These are phyloP conservation scores for Didymella sp. DNA, from an alignment of 2,329 filamentous ascomycete genomes.

Conservation along the genomic window DNA sequence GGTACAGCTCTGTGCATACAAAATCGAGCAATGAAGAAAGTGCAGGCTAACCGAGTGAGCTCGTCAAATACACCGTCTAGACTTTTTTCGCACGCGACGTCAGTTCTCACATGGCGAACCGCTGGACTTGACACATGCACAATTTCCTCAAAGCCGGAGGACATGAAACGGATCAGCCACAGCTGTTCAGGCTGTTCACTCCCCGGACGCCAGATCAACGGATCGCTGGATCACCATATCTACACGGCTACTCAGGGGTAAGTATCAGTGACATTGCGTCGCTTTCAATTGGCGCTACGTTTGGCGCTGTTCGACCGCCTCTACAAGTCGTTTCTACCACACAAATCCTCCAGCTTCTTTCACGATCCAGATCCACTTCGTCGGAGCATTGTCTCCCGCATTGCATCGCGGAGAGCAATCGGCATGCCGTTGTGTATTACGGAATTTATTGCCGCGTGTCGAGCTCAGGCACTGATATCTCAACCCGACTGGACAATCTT, in stretches of 20 bases:
- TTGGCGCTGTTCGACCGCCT: not conserved
- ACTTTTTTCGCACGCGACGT: constrained; percentile 1
- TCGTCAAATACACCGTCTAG: not conserved
- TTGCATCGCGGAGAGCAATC: constrained; percentile 2
- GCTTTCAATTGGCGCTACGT: constrained; percentile 3
- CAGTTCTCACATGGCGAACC: constrained; percentile 3
- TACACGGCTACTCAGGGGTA: constrained; percentile 18
- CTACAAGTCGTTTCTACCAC: not conserved
- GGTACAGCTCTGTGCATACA: not conserved
- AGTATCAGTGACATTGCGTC: constrained; percentile 9
- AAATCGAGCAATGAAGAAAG: not conserved
- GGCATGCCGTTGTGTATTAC: constrained; percentile 13
- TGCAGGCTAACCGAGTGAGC: constrained; percentile 7
- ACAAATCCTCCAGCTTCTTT: not conserved
- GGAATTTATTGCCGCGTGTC: not conserved
- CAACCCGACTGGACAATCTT: constrained; percentile 7
- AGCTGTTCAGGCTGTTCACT: constrained; percentile 8
- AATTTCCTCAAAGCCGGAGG: constrained; percentile 8
- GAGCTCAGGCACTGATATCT: constrained; percentile 3
- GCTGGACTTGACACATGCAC: constrained; percentile 14
- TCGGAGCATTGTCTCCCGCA: constrained; percentile 13
- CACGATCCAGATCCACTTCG: not conserved
- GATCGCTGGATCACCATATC: constrained; percentile 9
- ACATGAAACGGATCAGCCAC: constrained; percentile 20
- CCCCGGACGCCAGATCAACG: constrained; percentile 18